Conservation (phyloP, 371 early-diverging fungal genomes). For the Mucor indicus region DNA sequence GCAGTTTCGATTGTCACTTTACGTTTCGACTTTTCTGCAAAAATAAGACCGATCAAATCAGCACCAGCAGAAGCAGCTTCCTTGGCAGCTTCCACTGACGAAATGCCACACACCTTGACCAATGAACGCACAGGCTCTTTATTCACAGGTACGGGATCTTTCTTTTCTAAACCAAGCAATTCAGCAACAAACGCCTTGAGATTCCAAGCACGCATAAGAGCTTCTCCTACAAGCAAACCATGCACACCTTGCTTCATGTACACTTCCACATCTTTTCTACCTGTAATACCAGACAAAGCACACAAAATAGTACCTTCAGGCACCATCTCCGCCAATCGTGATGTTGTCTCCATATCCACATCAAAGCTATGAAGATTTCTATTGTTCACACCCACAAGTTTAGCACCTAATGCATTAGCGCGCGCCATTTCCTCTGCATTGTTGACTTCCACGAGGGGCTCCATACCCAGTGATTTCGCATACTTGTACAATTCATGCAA, state of each 20-base stretch:
- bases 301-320: constrained; percentile 71
- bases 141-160: constrained; percentile 19
- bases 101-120: constrained; percentile 93
- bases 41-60: constrained; percentile 89
- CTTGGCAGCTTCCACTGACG: constrained; percentile 76
- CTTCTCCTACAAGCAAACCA: constrained; percentile 94
- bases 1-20: constrained; percentile 62
- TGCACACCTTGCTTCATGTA: constrained; percentile 74
- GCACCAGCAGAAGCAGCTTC: constrained; percentile 81
- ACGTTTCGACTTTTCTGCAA: constrained; percentile 70
- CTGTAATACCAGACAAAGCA: constrained; percentile 89
- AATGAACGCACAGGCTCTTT: constrained; percentile 24
- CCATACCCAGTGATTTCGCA: constrained; percentile 83
- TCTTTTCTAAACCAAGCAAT: constrained; percentile 52
- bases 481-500: constrained; percentile 68
- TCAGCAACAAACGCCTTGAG: constrained; percentile 70
- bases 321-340: constrained; percentile 72
- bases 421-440: constrained; percentile 84
- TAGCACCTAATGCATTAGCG: constrained; percentile 80
- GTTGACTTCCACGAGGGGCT: constrained; percentile 97
- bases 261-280: constrained; percentile 79
- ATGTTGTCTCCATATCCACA: constrained; percentile 88
- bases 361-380: constrained; percentile 94
- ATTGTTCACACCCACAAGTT: constrained; percentile 95
- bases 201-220: constrained; percentile 87